Evolutionary conservation across 208 protist species (phyloP).

Genomic region (Acanthamoeba royreba): DNA sequence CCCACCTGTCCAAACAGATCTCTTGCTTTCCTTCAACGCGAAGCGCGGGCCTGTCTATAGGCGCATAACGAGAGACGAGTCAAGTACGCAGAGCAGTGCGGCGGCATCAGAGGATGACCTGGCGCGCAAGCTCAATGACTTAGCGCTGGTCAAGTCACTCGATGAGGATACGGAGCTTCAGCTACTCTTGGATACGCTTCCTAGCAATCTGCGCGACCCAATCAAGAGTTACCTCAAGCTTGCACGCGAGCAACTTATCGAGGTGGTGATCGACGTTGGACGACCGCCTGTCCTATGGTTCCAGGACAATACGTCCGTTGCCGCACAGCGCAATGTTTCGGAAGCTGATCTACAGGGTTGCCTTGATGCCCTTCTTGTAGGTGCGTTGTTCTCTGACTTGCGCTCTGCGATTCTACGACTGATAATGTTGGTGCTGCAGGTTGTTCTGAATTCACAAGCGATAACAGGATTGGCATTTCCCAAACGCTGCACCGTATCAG

Average conservation of each 20-base stretch:
- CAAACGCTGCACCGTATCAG: slow-evolving; percentile 9
- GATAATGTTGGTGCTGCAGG: not conserved
- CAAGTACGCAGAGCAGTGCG: not conserved
- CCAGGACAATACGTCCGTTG: slow-evolving; percentile 2
- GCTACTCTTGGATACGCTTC: not conserved
- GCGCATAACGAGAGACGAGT: not conserved
- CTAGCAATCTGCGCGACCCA: not conserved
- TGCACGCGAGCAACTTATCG: not conserved
- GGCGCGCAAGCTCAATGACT: not conserved
- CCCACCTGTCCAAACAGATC: not conserved
- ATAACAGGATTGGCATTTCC: slow-evolving; percentile 7
- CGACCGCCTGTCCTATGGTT: slow-evolving; percentile 11
- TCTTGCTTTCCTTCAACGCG: not conserved
- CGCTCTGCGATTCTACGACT: not conserved
- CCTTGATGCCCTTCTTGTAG: not conserved
- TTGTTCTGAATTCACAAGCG: not conserved
- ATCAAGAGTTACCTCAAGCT: not conserved
- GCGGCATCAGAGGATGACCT: not conserved
- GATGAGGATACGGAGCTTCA: not conserved
- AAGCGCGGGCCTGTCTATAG: not conserved
- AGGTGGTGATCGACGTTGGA: not conserved
- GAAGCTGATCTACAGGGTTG: not conserved
- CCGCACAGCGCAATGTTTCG: not conserved
- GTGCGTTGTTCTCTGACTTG: not conserved
- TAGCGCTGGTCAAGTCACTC: not conserved